Conservation (phyloP, 116 monocot genomes). For the Dioscorea cayenensis region DNA sequence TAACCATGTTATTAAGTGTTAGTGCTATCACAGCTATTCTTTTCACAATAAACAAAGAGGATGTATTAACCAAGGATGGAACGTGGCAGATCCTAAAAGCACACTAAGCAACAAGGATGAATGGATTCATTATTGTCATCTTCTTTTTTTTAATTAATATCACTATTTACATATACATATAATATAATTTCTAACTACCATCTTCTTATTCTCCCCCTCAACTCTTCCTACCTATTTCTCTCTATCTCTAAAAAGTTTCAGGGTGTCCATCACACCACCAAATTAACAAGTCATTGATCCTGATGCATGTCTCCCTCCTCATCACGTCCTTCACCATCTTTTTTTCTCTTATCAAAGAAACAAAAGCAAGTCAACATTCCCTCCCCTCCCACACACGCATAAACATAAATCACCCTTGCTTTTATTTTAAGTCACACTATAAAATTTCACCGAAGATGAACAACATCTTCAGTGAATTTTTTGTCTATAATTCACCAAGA, state of each 20-base stretch:
- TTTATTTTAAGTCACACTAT: too few relatives aligned
- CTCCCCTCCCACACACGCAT: too few relatives aligned
- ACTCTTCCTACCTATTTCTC: too few relatives aligned
- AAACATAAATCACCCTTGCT: not conserved
- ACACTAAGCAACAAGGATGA: conserved; percentile 33
- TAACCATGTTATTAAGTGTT: too few relatives aligned
- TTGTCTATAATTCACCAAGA: too few relatives aligned
- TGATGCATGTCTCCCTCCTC: conserved; percentile 43
- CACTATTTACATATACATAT: not conserved
- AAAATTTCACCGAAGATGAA: too few relatives aligned
- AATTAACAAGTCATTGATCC: not conserved
- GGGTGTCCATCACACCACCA: too few relatives aligned
- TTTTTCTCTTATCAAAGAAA: conserved; percentile 7
- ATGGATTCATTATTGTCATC: not conserved
- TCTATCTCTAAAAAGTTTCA: too few relatives aligned
- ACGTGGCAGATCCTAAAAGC: conserved; percentile 36
- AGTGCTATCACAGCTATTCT: too few relatives aligned
- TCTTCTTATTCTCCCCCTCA: too few relatives aligned
- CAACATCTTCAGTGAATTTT: too few relatives aligned
- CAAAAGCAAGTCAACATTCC: conserved; percentile 21
- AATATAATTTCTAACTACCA: not conserved
- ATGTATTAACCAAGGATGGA: not conserved
- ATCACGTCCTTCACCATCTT: conserved; percentile 8
- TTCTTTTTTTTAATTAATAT: not conserved
- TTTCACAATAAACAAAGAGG: not conserved